Evolutionary conservation across 768 basidiomycete genomes (phyloP).

Genomic region (Fomitopsis serialis): DNA sequence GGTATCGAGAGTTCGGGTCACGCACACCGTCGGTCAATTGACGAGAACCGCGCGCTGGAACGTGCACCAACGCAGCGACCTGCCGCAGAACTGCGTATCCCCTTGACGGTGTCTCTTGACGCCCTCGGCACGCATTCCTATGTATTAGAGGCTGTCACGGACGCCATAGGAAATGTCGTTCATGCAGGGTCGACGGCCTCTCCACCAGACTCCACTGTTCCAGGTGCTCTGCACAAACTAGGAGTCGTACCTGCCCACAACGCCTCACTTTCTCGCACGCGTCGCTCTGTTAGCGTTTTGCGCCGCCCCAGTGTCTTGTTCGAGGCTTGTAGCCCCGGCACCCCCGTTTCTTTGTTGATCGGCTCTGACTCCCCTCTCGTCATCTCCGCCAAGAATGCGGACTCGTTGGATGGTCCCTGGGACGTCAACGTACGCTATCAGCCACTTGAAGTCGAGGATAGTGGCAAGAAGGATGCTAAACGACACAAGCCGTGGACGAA

Average conservation of each 20-base stretch:
- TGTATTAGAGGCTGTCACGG: constrained; percentile 76
- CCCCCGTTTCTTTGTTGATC: constrained; percentile 64
- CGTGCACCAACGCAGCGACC: constrained; percentile 18
- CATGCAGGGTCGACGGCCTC: constrained; percentile 14
- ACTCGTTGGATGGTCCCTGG: constrained; percentile 67
- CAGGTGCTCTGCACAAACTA: constrained; percentile 31
- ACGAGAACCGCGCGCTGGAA: constrained; percentile 12
- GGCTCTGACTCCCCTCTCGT: constrained; percentile 57
- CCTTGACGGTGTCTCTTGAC: constrained; percentile 59
- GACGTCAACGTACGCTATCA: constrained; percentile 57
- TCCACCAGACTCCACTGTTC: not conserved
- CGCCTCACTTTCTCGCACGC: constrained; percentile 37
- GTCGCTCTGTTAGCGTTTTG: constrained; percentile 64
- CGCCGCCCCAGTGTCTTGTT: constrained; percentile 70
- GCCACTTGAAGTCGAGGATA: constrained; percentile 38
- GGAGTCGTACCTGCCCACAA: constrained; percentile 16
- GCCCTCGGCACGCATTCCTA: constrained; percentile 66
- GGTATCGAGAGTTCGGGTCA: constrained; percentile 66
- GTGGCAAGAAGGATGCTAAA: constrained; percentile 30
- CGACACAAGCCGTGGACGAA: constrained; percentile 59
- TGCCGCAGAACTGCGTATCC: constrained; percentile 61
- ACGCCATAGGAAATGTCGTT: constrained; percentile 76
- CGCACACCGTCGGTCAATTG: constrained; percentile 19
- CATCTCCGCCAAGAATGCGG: constrained; percentile 47
- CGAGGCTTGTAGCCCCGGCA: constrained; percentile 64